Conservation (phyloP, 2,329 filamentous ascomycete genomes). For the Ascochyta lentis region DNA sequence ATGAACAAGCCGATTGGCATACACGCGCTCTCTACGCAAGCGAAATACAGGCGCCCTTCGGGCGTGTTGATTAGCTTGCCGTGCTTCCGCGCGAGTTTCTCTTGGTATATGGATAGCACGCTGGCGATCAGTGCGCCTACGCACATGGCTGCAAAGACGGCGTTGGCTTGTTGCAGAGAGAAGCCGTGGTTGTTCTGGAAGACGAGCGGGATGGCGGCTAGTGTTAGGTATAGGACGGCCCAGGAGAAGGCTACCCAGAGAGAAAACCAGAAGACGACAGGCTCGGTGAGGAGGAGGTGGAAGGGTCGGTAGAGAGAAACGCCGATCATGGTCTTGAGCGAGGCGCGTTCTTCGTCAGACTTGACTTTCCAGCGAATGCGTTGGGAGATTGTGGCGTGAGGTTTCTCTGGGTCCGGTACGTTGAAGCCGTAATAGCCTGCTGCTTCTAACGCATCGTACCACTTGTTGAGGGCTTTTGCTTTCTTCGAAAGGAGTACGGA, state of each 20-base stretch:
- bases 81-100: conserved; percentile 64
- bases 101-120: conserved; percentile 73
- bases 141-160: conserved; percentile 76
- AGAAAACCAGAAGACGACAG: conserved; percentile 84
- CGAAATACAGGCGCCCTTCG: conserved; percentile 82
- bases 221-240: conserved; percentile 86
- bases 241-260: conserved; percentile 90
- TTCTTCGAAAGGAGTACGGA: conserved; percentile 80
- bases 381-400: conserved; percentile 45
- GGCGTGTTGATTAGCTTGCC: conserved; percentile 56
- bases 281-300: conserved; percentile 75
- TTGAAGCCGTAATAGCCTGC: conserved; percentile 66
- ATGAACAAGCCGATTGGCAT: conserved; percentile 83
- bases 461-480: conserved; percentile 74
- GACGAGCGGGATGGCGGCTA: conserved; percentile 79
- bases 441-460: conserved; percentile 76
- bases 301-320: conserved; percentile 81
- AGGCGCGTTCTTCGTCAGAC: conserved; percentile 76
- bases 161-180: conserved; percentile 69
- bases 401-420: conserved; percentile 42
- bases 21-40: conserved; percentile 75
- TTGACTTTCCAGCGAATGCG: conserved; percentile 82
- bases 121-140: conserved; percentile 72
- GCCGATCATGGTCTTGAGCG: conserved; percentile 71
- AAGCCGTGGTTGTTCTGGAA: conserved; percentile 74